A percentile compares a stretch with the other conserved stretches of the same genome.
Conservation (phyloP, 139 green algal genomes). For the Asterochloris erici region DNA sequence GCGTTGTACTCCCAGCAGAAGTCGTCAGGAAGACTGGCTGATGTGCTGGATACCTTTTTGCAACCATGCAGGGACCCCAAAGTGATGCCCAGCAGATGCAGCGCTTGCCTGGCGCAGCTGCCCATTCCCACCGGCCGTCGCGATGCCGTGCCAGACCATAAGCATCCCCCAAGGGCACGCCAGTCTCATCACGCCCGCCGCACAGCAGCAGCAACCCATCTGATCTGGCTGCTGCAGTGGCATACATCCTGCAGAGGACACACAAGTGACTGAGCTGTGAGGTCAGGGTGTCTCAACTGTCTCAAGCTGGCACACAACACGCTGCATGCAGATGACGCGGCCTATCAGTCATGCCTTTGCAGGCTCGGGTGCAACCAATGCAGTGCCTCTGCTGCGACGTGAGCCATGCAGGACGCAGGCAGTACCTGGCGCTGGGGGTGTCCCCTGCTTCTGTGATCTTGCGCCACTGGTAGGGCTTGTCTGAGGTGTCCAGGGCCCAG, state of each 20-base stretch:
- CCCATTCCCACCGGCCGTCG: constrained; percentile 98
- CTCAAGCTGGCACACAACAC: no score
- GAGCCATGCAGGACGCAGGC: neutral
- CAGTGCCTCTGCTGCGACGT: neutral
- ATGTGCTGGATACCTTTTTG: no score
- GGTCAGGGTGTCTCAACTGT: no score
- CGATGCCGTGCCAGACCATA: constrained; percentile 95
- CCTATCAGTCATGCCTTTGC: no score
- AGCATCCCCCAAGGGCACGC: constrained; percentile 84
- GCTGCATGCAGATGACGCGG: neutral
- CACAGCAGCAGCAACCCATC: constrained; percentile 96
- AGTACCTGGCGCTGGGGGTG: constrained; percentile 68
- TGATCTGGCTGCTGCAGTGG: constrained; percentile 82
- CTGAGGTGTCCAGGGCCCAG: constrained; percentile 96
- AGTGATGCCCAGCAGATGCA: neutral
- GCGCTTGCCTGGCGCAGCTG: constrained; percentile 70
- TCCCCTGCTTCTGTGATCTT: constrained; percentile 81
- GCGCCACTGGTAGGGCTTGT: constrained; percentile 98
- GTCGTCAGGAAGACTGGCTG: no score
- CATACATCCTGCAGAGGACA: constrained; percentile 87
- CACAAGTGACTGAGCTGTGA: no score
- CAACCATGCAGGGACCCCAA: no score
- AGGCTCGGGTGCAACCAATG: no score
- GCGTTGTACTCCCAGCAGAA: no score
- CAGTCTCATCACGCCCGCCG: constrained; percentile 81